phyloP scores from a whole-genome alignment of 2,329 filamentous ascomycete genomes.

The Colletotrichum orchidophilum region DNA sequence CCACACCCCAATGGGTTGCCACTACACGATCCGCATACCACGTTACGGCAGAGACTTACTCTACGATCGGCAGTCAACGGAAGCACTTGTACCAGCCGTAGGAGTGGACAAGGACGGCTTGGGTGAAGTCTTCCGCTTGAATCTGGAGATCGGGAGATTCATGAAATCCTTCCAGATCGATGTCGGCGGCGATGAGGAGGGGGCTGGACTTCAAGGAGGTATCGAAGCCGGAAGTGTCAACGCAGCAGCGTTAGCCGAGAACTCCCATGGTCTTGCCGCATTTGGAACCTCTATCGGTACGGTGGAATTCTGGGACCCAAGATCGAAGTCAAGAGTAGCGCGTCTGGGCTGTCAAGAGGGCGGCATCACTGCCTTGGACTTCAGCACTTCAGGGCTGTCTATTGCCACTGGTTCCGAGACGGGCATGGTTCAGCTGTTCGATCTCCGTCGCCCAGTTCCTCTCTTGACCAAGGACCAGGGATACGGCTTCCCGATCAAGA shows the following conservation, averaged over 20 bases:
- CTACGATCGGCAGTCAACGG: conserved; percentile 84
- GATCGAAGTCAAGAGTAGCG: conserved; percentile 83
- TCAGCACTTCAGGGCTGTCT: conserved; percentile 83
- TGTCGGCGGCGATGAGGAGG: conserved; percentile 81
- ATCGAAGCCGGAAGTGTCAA: conserved; percentile 89
- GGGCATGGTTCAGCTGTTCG: conserved; percentile 90
- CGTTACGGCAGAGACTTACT: conserved; percentile 90
- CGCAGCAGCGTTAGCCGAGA: conserved; percentile 84
- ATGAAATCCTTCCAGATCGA: conserved; percentile 95
- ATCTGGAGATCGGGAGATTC: conserved; percentile 90
- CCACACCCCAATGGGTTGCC: conserved; percentile 87
- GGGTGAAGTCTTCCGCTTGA: conserved; percentile 93
- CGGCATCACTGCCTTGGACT: conserved; percentile 88
- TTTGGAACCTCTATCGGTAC: conserved; percentile 97
- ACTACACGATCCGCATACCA: conserved; percentile 89
- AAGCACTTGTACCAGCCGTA: conserved; percentile 87
- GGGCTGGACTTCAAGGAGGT: conserved; percentile 84
- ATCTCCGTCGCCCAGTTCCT: conserved; percentile 87
- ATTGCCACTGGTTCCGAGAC: conserved; percentile 88
- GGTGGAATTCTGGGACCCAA: conserved; percentile 95
- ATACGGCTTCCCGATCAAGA: conserved; percentile 92
- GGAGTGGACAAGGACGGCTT: conserved; percentile 86
- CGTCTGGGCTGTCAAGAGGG: conserved; percentile 75
- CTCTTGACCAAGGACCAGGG: conserved; percentile 94
- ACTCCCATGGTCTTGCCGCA: conserved; percentile 87